phyloP scores from a whole-genome alignment of 192 early-diverging fungal genomes.

The Coemansia sp. region DNA sequence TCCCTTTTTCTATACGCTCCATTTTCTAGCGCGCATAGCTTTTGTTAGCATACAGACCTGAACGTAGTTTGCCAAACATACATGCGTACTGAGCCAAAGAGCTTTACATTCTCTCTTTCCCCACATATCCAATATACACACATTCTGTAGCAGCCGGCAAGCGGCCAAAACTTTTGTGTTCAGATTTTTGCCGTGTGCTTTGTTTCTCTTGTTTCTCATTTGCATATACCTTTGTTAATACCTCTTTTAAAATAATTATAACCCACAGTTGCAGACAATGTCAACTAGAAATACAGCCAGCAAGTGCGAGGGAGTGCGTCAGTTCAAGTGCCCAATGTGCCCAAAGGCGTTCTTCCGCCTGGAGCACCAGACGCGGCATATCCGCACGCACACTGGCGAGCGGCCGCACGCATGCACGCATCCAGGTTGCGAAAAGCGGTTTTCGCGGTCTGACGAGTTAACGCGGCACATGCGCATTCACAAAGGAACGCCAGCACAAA shows the following conservation, averaged over 20 bases:
- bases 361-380: slow-evolving; percentile 79
- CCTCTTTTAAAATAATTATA: background rate
- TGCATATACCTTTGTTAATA: background rate
- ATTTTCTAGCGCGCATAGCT: background rate
- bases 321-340: slow-evolving; percentile 73
- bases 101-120: slow-evolving; percentile 8
- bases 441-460: slow-evolving; percentile 76
- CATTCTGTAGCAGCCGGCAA: background rate
- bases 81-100: background rate
- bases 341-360: slow-evolving; percentile 71
- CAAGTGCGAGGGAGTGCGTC: slow-evolving; percentile 52
- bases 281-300: slow-evolving; percentile 38
- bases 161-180: background rate
- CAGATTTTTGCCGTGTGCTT: background rate
- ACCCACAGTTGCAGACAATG: slow-evolving; percentile 16
- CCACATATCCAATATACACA: slow-evolving; percentile 4
- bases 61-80: slow-evolving; percentile 14
- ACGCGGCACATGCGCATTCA: slow-evolving; percentile 66
- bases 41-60: background rate
- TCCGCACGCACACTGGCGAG: slow-evolving; percentile 85
- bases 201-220: slow-evolving; percentile 8
- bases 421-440: slow-evolving; percentile 75
- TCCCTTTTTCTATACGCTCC: background rate
- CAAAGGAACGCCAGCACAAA: slow-evolving; percentile 36
- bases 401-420: slow-evolving; percentile 78